phyloP scores from a whole-genome alignment of 2,329 filamentous ascomycete species.

The Cercospora berteroae region DNA sequence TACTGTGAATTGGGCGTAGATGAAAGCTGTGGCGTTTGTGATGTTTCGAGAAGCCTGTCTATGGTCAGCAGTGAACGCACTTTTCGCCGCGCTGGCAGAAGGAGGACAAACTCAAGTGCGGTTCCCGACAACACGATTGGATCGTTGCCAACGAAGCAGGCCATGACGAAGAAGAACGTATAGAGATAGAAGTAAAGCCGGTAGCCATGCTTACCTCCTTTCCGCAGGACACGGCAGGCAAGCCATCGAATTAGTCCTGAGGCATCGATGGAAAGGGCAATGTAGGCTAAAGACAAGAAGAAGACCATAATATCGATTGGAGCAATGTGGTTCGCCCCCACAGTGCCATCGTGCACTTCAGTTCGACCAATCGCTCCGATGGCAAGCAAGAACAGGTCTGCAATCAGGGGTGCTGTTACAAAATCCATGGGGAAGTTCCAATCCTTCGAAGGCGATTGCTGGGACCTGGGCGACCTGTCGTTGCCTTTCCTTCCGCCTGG shows the following conservation, averaged over 20 bases:
- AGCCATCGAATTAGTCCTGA: conserved; percentile 71
- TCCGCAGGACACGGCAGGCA: conserved; percentile 67
- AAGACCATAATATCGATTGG: conserved; percentile 73
- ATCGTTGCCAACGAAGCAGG: conserved; percentile 70
- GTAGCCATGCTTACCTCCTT: conserved; percentile 64
- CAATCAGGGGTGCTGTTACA: conserved; percentile 68
- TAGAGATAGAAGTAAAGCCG: conserved; percentile 71
- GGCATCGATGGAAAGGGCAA: conserved; percentile 73
- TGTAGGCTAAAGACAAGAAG: conserved; percentile 69
- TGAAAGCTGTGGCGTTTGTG: conserved; percentile 68
- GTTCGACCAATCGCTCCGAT: conserved; percentile 64
- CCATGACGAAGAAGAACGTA: conserved; percentile 66
- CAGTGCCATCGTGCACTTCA: conserved; percentile 67
- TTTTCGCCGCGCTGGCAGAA: neutral
- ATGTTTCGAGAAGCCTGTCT: conserved; percentile 63
- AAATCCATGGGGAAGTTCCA: conserved; percentile 66
- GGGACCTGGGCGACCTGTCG: neutral
- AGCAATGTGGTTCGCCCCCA: conserved; percentile 64
- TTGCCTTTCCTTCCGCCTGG: conserved; percentile 24
- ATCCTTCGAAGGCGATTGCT: conserved; percentile 28
- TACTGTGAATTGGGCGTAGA: conserved; percentile 67
- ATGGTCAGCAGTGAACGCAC: neutral
- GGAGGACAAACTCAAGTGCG: conserved; percentile 54
- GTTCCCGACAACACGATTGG: conserved; percentile 73
- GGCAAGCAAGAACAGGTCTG: conserved; percentile 68